These are phyloP conservation scores for Curvularia sp. DNA, from an alignment of 2,329 filamentous ascomycete genomes.

Conservation along the genomic window DNA sequence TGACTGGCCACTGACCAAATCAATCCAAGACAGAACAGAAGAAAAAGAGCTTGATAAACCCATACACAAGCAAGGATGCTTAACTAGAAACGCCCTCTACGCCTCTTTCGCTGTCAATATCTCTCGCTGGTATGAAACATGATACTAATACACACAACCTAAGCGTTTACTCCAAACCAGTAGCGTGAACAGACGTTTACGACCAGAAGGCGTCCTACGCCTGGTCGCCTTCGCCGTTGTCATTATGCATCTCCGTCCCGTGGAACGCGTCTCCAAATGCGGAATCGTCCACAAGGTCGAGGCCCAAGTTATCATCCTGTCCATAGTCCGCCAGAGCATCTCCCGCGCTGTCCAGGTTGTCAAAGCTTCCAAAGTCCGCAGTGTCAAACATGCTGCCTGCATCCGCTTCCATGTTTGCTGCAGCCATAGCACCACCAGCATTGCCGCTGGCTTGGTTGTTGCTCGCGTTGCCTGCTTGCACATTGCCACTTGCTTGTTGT, in stretches of 20 bases:
- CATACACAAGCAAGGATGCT: slow-evolving; percentile 3
- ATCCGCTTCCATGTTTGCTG: slow-evolving; percentile 40
- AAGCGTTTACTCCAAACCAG: background rate
- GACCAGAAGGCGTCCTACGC: slow-evolving; percentile 22
- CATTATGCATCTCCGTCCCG: slow-evolving; percentile 46
- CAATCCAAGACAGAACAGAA: background rate
- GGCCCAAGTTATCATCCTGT: slow-evolving; percentile 47
- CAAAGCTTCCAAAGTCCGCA: slow-evolving; percentile 47
- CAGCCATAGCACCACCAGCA: slow-evolving; percentile 17
- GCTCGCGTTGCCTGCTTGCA: slow-evolving; percentile 27
- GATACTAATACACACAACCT: slow-evolving; percentile 11
- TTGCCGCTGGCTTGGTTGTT: slow-evolving; percentile 27
- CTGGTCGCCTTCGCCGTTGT: slow-evolving; percentile 40
- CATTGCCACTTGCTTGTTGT: slow-evolving; percentile 27
- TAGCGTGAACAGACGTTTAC: slow-evolving; percentile 1
- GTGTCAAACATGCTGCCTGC: slow-evolving; percentile 48
- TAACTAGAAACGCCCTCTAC: slow-evolving; percentile 2
- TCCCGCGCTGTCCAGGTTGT: slow-evolving; percentile 50
- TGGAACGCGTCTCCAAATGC: slow-evolving; percentile 53
- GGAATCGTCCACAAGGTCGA: slow-evolving; percentile 50
- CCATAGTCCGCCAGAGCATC: slow-evolving; percentile 50
- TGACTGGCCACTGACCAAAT: background rate
- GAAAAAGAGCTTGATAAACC: background rate
- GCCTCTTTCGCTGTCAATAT: slow-evolving; percentile 6
- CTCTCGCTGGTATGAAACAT: slow-evolving; percentile 8